Conservation (phyloP, 208 protist species). For the Phytomonas serpens region DNA sequence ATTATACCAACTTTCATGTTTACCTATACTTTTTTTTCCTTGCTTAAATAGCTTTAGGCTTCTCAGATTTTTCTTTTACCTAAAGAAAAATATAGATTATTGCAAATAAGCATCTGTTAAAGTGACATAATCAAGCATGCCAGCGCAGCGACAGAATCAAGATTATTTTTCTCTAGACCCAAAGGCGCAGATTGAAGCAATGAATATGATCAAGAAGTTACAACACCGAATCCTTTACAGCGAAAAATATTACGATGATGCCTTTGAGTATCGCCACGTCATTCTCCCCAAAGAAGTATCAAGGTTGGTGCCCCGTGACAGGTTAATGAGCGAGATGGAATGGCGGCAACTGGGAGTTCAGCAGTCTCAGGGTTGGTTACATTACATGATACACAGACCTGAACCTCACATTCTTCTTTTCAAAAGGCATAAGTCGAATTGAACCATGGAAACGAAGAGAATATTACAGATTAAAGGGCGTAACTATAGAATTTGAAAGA, state of each 20-base stretch:
- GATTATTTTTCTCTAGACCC: slow-evolving; percentile 84
- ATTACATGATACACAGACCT: slow-evolving; percentile 97
- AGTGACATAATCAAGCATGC: background rate
- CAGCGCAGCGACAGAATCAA: slow-evolving; percentile 7
- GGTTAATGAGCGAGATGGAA: slow-evolving; percentile 94
- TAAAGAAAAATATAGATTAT: background rate
- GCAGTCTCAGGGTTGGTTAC: slow-evolving; percentile 96
- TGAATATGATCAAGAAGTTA: slow-evolving; percentile 73
- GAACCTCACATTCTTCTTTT: slow-evolving; percentile 97
- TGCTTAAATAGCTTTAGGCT: background rate
- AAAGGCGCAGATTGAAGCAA: slow-evolving; percentile 54
- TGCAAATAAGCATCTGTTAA: background rate
- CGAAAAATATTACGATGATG: slow-evolving; percentile 95
- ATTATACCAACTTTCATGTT: background rate
- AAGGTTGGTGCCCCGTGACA: slow-evolving; percentile 82
- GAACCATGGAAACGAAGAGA: background rate
- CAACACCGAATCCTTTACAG: slow-evolving; percentile 93
- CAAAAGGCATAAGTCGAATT: slow-evolving; percentile 44
- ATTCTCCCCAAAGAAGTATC: slow-evolving; percentile 96
- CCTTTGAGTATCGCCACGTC: slow-evolving; percentile 97
- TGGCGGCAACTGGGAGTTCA: slow-evolving; percentile 96
- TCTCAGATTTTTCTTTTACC: slow-evolving; percentile 6
- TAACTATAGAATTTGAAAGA: slow-evolving; percentile 9
- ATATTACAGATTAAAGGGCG: slow-evolving; percentile 4
- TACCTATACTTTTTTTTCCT: slow-evolving; percentile 11